Base-by-base conservation (phyloP, 2,329 filamentous ascomycete species). In the Ascosphaera aggregata region DNA sequence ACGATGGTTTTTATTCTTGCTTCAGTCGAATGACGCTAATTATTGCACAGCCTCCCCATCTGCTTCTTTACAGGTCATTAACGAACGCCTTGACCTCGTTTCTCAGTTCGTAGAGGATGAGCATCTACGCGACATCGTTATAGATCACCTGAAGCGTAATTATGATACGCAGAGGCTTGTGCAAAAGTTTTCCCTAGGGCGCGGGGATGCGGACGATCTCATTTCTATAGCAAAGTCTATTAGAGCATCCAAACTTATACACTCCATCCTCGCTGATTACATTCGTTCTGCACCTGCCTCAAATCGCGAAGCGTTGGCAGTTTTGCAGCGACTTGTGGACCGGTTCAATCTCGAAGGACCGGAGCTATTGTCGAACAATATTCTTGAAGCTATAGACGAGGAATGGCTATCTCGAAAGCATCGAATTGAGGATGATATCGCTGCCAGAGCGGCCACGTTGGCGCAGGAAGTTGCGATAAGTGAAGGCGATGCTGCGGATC, bases 121-220 rank as follows among this genome's bases (percentile, higher is more conserved):
- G 16, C 60, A 73, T 32, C 63, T 94, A 4, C 71, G 79, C 34
- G 79, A 92, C 46, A 65, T 71, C 34, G 60, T 91, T 18, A 61
- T 73, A 1, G 54, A 69, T 13, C 62, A 91, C 2, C 64, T 98
- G 2, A 71, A 73, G 44, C 68, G 72, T 18, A 86, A 76, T 39
- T 76, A 82, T 48, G 89, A 98, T 57, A 82, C 81, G 2, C 77
- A 91, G 50, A 78, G 89, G 1, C 64, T 98, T 2, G 74, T 93
- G 1, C 89, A 95, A 51, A 94, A 89, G 52, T 95, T 98, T 54
- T 80, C 86, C 0, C 69, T 95, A 7, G 85, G 86, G 9, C 72
- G 81, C 44, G 89, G 86, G n/a, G 80, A 92, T 49, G 69, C 86
- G 1, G 86, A 95, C 51, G 89, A 95, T 54, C 67, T 98, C 30